Evolutionary conservation across 176 grass and related monocot genomes (phyloP), one percentile per base, ranked within the genome.

Genomic region (Musa itinerans): DNA sequence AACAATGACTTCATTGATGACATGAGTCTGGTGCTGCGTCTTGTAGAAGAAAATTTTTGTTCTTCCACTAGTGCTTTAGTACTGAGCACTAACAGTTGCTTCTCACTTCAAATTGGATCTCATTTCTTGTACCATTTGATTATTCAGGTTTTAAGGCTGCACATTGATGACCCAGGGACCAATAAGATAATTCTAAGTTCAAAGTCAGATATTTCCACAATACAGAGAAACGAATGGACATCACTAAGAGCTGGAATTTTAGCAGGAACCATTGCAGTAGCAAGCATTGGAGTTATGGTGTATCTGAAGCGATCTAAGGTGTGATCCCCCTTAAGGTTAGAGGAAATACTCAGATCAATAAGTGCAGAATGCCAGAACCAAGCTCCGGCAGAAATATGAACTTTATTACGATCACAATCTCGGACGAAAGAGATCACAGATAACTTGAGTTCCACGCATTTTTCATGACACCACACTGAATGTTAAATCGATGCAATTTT

Each of bases 141-240:
- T 62, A 59, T 19, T 79, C 79, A 97, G 93, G 74, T 89, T 83
- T 71, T 92, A 79, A 88, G 92, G 85, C 83, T 97, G 74, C 90
- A 97, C 43, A 78, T 89, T 11, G 90, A 92, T 15, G 61, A 83
- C 62, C 72, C 66, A 0, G 65, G 51, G 68, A 34, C 68, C 14
- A 82, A 70, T n/a, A 80, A 68, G 10, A 83, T 86, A 70, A 61
- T 71, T 8, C 75, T 71, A 81, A 75, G 82, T 61, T 78, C 63
- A 51, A 78, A 75, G 19, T 79, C 64, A 26, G 83, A 84, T 26
- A 53, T 88, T 77, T 82, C 80, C 50, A 71, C 53, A 63, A 56
- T 71, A 2, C 15, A 68, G 68, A 88, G 21, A 12, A 80, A 67
- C 29, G 27, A 29, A 3, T 57, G 54, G 74, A 77, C 66, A 3